phyloP scores from a whole-genome alignment of 306 rosid species.

The Pueraria montana region DNA sequence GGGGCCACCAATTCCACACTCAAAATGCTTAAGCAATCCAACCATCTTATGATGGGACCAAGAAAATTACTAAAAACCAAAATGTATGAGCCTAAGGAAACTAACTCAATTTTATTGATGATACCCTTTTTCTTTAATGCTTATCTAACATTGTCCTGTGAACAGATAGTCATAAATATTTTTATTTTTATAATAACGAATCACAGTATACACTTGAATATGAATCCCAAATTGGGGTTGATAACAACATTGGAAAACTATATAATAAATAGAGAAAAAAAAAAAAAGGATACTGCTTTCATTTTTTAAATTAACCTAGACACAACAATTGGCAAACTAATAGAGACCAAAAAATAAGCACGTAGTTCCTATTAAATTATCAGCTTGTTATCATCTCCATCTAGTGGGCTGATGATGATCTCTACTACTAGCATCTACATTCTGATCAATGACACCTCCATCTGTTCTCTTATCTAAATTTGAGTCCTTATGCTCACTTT shows the following conservation, averaged over 20 bases:
- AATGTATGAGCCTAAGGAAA: constrained; percentile 5
- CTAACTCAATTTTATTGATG: constrained; percentile 38
- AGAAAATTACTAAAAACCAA: constrained; percentile 5
- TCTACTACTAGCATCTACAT: constrained; percentile 64
- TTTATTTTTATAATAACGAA: constrained; percentile 51
- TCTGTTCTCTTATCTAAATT: constrained; percentile 59
- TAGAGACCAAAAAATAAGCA: constrained; percentile 41
- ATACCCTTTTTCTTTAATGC: constrained; percentile 13
- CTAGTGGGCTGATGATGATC: constrained; percentile 60
- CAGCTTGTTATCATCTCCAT: constrained; percentile 62
- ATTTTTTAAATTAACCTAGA: constrained; percentile 40
- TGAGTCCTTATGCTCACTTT: constrained; percentile 57
- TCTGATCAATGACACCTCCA: constrained; percentile 64
- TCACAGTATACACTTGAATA: constrained; percentile 51
- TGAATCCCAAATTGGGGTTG: constrained; percentile 54
- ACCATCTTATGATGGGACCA: constrained; percentile 35
- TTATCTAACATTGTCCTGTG: constrained; percentile 44
- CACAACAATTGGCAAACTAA: constrained; percentile 47
- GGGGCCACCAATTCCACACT: constrained; percentile 53
- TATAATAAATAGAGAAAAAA: constrained; percentile 33
- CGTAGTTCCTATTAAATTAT: constrained; percentile 59
- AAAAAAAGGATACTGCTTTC: constrained; percentile 29
- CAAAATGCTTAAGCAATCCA: constrained; percentile 34
- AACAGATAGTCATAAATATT: constrained; percentile 43
- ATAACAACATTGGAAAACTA: constrained; percentile 42